Evolutionary conservation across 805 yeast species (phyloP).

Genomic region (Starmerella vitae): DNA sequence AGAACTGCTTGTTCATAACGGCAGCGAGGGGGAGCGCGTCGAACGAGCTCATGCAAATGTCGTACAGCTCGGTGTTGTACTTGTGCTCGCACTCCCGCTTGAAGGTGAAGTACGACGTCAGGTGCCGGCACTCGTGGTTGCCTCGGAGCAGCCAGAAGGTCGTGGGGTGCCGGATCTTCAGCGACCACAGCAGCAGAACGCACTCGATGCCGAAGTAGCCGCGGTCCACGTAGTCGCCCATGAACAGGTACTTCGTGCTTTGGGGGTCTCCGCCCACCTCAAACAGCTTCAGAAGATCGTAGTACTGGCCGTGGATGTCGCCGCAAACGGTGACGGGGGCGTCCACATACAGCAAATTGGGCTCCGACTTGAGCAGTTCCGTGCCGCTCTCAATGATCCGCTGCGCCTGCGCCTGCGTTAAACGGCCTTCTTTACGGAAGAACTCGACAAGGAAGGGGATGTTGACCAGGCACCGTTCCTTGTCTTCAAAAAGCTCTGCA

Average conservation of each 20-base stretch:
- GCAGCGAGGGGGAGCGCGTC: constrained; percentile 86
- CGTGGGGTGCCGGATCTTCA: constrained; percentile 62
- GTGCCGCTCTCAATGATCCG: constrained; percentile 56
- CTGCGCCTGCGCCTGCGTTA: constrained; percentile 55
- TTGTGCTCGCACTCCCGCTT: constrained; percentile 81
- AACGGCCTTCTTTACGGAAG: constrained; percentile 67
- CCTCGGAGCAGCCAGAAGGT: constrained; percentile 78
- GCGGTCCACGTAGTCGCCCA: constrained; percentile 93
- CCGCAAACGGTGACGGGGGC: constrained; percentile 96
- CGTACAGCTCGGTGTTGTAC: constrained; percentile 50
- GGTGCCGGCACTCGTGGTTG: constrained; percentile 86
- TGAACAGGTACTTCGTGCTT: constrained; percentile 60
- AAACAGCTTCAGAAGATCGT: constrained; percentile 75
- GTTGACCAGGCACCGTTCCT: constrained; percentile 40
- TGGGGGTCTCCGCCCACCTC: constrained; percentile 88
- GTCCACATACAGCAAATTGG: constrained; percentile 65
- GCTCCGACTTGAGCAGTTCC: constrained; percentile 49
- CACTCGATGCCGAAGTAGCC: constrained; percentile 79
- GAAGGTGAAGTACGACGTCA: constrained; percentile 89
- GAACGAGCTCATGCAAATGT: constrained; percentile 62
- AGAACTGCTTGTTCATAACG: constrained; percentile 80
- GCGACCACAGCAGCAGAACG: constrained; percentile 53
- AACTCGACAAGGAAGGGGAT: constrained; percentile 58
- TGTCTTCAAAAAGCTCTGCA: constrained; percentile 53
- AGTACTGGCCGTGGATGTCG: constrained; percentile 93